Evolutionary conservation across 257 asterid species (phyloP).

Genomic region (Plantago ovata): DNA sequence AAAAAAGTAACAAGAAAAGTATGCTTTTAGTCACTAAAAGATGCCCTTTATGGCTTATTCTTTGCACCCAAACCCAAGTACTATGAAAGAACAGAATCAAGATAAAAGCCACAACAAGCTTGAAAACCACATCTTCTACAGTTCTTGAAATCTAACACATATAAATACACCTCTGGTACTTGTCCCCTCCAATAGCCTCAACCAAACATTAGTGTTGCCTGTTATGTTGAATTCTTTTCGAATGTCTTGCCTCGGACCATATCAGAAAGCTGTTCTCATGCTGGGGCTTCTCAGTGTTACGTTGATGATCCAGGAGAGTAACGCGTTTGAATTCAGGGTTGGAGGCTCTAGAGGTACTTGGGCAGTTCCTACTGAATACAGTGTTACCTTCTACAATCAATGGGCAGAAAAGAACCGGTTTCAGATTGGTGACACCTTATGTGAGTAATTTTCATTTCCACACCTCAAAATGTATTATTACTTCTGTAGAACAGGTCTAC

Average conservation of each 20-base stretch:
- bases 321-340: conserved; percentile 53
- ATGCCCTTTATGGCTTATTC: conserved; percentile 18
- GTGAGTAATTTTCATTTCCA: conserved; percentile 27
- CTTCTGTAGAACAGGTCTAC: neutral
- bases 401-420: conserved; percentile 54
- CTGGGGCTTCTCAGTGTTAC: conserved; percentile 31
- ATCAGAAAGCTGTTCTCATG: conserved; percentile 12
- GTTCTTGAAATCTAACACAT: conserved; percentile 24
- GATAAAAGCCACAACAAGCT: conserved; percentile 42
- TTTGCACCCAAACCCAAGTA: conserved; percentile 42
- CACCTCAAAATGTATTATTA: neutral
- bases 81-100: conserved; percentile 25
- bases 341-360: conserved; percentile 65
- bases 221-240: neutral
- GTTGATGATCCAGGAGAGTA: conserved; percentile 32
- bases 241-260: conserved; percentile 41
- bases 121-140: conserved; percentile 36
- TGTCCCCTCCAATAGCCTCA: conserved; percentile 12
- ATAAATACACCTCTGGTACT: conserved; percentile 39
- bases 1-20: conserved; percentile 3
- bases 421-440: conserved; percentile 43
- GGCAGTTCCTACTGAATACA: conserved; percentile 56
- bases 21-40: conserved; percentile 1
- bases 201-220: neutral
- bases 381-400: conserved; percentile 34